Base-by-base conservation (phyloP, 2,329 filamentous ascomycete species). In the Mariannaea sp. region DNA sequence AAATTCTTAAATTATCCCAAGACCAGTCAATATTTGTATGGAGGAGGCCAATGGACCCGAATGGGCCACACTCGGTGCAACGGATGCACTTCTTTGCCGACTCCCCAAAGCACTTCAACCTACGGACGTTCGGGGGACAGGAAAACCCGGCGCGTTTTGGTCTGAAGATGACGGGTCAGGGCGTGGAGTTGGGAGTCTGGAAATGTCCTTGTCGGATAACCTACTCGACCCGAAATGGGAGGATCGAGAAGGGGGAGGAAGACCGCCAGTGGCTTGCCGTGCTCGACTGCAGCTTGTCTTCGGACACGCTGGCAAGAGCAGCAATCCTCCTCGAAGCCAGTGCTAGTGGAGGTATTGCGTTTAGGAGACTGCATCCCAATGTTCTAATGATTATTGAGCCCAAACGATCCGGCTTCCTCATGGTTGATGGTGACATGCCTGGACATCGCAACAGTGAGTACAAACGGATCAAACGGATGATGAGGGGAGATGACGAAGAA, bases 11-110 rank as follows among this genome's bases (percentile, higher is more conserved):
- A 49, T 54, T 44, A 13, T 62, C 69, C 0, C 61, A 68, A 9
- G 72, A 75, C 49, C 69, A 74, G 24, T 70, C 66, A 5, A 57
- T 75, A 2, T 70, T 75, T 9, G 66, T 66, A 5, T 71, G 64
- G 64, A 52, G 63, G 17, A 61, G 55, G 49, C 53, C 63, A 12
- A 24, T 39, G 51, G 13, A 49, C 43, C 22, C 53, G 39, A 8
- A 55, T 33, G 33, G 19, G 7, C 14, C 39, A 6, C 56, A 56
- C 33, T 56, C 59, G 12, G 26, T 49, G 13, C 59, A 61, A 36
- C 56, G 60, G 35, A 60, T 58, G 59, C 64, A 65, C 44, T 66
- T 56, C 49, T 48, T 66, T 30, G 61, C 64, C 16, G 63, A 66
- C 27, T 62, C 56, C 35, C 64, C 64, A 8, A 51, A 49, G 35